Conservation (phyloP, 2,329 filamentous ascomycete species). For the Xylaria hypoxylon region DNA sequence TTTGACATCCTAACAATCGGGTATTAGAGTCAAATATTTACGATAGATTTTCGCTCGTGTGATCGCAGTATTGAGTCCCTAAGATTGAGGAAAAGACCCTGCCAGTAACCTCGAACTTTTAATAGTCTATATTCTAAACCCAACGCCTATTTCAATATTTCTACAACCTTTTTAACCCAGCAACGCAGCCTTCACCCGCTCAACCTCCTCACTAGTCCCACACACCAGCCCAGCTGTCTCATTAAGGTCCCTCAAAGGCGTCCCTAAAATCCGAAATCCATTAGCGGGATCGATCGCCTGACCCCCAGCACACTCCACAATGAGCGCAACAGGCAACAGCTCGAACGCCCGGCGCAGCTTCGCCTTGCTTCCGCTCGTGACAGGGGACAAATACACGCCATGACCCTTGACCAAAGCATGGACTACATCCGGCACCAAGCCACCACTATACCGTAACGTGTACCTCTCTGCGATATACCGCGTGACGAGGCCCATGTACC, state of each 20-base stretch:
- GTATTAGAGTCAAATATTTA: neutral
- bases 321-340: constrained; percentile 68
- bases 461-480: constrained; percentile 65
- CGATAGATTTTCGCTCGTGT: neutral
- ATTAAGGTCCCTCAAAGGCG: constrained; percentile 56
- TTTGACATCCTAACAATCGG: neutral
- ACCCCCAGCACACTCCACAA: constrained; percentile 71
- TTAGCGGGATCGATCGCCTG: constrained; percentile 62
- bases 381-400: constrained; percentile 70
- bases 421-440: constrained; percentile 70
- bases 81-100: neutral
- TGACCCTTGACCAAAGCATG: constrained; percentile 71
- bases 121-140: constrained; percentile 1
- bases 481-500: constrained; percentile 63
- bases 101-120: neutral
- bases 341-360: constrained; percentile 71
- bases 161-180: constrained; percentile 4
- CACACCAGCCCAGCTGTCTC: constrained; percentile 64
- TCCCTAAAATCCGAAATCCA: constrained; percentile 57
- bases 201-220: constrained; percentile 53
- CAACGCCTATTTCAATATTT: neutral
- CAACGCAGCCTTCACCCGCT: constrained; percentile 18
- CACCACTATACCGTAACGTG: constrained; percentile 70
- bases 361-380: constrained; percentile 62
- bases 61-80: neutral